Percentiles rank a stretch among this genome's conserved stretches.
phyloP scores from a whole-genome alignment of 345 rosid species.

The Salix caprea region DNA sequence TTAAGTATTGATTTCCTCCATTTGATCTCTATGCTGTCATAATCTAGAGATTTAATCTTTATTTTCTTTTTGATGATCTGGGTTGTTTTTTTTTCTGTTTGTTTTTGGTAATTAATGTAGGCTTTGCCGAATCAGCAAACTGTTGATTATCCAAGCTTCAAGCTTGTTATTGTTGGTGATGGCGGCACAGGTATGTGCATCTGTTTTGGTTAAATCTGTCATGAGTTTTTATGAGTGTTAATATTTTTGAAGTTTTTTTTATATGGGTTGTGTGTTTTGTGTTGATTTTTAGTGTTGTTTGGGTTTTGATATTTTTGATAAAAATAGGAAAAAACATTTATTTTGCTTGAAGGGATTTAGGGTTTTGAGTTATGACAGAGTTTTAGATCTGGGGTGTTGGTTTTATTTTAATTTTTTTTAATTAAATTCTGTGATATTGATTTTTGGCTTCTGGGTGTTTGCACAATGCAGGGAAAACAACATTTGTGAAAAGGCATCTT shows the following conservation, averaged over 20 bases:
- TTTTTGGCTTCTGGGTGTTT: not conserved
- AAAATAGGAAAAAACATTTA: no score
- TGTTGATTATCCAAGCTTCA: slow-evolving; percentile 65
- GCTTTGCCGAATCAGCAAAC: slow-evolving; percentile 41
- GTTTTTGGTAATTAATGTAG: slow-evolving; percentile 7
- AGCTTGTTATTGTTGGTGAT: slow-evolving; percentile 93
- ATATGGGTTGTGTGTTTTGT: not conserved
- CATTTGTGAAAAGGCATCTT: slow-evolving; percentile 86
- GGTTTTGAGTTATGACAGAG: no score
- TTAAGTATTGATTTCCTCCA: not conserved
- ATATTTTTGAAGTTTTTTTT: not conserved
- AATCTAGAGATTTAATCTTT: no score
- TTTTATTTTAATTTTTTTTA: no score
- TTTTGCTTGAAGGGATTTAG: no score
- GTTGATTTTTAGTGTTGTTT: not conserved
- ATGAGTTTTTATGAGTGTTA: no score
- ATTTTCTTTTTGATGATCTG: no score
- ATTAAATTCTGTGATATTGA: not conserved
- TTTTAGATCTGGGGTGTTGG: no score
- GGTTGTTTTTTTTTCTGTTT: no score
- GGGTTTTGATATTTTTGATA: not conserved
- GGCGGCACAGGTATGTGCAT: slow-evolving; percentile 70
- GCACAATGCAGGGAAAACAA: slow-evolving; percentile 62
- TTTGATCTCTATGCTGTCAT: not conserved
- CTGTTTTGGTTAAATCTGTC: not conserved